These are phyloP conservation scores for Dothiorella sarmentorum DNA, from an alignment of 2,329 filamentous ascomycete genomes.

Conservation along the genomic window DNA sequence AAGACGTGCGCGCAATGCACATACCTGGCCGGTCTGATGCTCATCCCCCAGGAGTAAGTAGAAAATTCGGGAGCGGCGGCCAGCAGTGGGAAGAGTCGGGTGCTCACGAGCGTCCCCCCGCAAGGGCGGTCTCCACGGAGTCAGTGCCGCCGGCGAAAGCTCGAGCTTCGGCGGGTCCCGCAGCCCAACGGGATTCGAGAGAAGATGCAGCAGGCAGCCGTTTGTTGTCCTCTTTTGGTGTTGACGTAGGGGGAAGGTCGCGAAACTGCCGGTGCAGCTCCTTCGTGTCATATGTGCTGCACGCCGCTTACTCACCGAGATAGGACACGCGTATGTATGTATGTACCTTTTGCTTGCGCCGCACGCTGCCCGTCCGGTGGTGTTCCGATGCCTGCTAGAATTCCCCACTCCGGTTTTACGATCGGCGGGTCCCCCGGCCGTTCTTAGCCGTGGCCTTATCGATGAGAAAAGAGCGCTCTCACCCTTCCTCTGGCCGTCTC, in stretches of 20 bases:
- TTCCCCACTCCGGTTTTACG: slow-evolving; percentile 8
- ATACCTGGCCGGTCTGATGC: neutral
- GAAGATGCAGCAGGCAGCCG: neutral
- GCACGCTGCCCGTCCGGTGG: neutral
- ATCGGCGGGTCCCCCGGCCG: slow-evolving; percentile 5
- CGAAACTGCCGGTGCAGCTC: neutral
- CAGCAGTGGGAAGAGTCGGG: neutral
- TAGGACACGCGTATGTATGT: too few species aligned
- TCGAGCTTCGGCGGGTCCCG: neutral
- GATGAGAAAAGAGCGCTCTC: neutral
- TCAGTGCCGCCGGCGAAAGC: neutral
- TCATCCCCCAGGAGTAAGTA: neutral
- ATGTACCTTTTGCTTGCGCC: neutral
- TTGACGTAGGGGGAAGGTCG: neutral
- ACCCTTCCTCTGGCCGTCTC: neutral
- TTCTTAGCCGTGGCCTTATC: neutral
- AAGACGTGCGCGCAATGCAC: too few species aligned
- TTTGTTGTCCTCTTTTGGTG: neutral
- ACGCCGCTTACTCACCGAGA: neutral
- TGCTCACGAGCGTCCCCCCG: neutral
- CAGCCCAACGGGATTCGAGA: neutral
- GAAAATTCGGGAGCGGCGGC: neutral
- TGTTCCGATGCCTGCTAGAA: slow-evolving; percentile 7
- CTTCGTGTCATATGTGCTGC: neutral
- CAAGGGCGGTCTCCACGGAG: neutral